These are phyloP conservation scores for Penicillium sp. DNA, from an alignment of 2,329 filamentous ascomycete genomes.

Conservation along the genomic window DNA sequence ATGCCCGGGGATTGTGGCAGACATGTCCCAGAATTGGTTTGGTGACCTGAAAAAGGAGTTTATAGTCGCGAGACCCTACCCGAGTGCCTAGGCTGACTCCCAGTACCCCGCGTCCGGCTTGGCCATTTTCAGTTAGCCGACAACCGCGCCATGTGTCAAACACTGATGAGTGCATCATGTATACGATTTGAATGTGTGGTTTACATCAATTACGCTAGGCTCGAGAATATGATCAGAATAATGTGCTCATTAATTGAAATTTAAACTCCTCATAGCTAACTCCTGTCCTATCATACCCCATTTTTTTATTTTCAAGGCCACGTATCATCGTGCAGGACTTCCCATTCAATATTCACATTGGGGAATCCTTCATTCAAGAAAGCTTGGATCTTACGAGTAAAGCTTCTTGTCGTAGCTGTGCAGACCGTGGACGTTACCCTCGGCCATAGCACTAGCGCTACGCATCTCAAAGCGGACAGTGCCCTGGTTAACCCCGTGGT, in stretches of 20 bases:
- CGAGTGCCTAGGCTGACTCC: conserved; percentile 29
- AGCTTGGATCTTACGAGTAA: conserved; percentile 68
- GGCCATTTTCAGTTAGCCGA: conserved; percentile 22
- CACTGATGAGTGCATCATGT: too few relatives aligned
- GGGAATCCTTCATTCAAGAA: conserved; percentile 24
- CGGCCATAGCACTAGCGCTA: conserved; percentile 90
- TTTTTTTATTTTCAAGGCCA: conserved; percentile 38
- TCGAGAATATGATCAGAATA: conserved; percentile 2
- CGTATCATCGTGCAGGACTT: conserved; percentile 30
- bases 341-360: conserved; percentile 28
- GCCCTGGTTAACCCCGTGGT: conserved; percentile 73
- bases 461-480: conserved; percentile 89
- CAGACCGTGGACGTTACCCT: conserved; percentile 94
- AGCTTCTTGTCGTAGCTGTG: conserved; percentile 99
- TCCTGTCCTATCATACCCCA: conserved; percentile 37
- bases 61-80: conserved; percentile 20
- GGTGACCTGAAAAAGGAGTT: conserved; percentile 9
- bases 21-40: conserved; percentile 12
- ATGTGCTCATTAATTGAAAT: conserved; percentile 27
- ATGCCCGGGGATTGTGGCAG: conserved; percentile 2
- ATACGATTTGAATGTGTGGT: too few relatives aligned
- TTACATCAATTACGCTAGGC: background rate
- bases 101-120: conserved; percentile 29
- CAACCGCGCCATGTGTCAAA: conserved; percentile 22
- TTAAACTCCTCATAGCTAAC: conserved; percentile 34